Base-by-base conservation (phyloP, 78 protist genomes). In the Dictyostelium brefeldianum region DNA sequence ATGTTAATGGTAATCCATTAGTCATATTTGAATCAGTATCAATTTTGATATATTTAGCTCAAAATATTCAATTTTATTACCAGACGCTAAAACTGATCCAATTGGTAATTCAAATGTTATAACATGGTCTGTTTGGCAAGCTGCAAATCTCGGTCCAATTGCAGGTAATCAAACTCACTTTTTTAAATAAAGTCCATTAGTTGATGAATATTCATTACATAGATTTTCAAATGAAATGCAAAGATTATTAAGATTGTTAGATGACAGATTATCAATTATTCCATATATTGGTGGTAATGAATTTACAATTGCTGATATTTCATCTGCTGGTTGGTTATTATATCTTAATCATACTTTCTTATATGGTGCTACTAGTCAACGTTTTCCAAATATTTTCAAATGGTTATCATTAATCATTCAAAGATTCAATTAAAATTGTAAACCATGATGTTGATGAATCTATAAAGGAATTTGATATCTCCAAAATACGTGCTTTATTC, bases 221-320 rank as follows among this genome's bases (percentile, higher is more conserved):
- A 80, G 59, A 75, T 83, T n/a, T 1, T 2, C 10, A 31, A 96
- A 79, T 89, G 99, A 98, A 78, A 18, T 79, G 18, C 80, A 83
- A 83, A 74, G 97, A 6, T 71, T 98, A 73, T 41, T 95, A 53
- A 87, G 78, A n/a, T 97, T 98, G n/a, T 90, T 98, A 50, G 95
- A 98, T 51, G 46, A 22, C n/a, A 95, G 80, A 64, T 90, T 97
- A 67, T 89, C 77, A 47, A 95, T 25, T 1, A 36, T 62, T 12
- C 62, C 54, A 48, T 98, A 92, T 90, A 64, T 98, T 5, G 84
- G 83, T 20, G 98, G 99, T 57, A 77, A 92, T 5, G 95, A 85
- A 82, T 95, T 90, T 71, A 83, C 98, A 36, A 95, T 98, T 46
- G 98, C 98, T 5, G 99, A 97, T 75, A 71, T 71, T 71, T 15